These are phyloP conservation scores for Boletus edulis DNA, from an alignment of 768 basidiomycete genomes.

Conservation along the genomic window DNA sequence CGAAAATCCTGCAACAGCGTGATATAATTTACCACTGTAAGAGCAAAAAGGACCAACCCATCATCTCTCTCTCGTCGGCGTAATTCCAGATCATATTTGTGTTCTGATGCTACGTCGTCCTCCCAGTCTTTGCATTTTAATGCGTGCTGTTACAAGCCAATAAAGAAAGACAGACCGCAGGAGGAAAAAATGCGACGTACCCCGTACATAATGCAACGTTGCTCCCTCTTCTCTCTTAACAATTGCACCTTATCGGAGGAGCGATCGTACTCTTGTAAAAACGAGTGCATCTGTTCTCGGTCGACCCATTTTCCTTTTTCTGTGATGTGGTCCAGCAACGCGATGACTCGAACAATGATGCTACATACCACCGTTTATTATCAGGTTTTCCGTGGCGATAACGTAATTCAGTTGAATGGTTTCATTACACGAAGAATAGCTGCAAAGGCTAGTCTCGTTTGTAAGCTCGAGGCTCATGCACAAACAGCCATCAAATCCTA, in stretches of 20 bases:
- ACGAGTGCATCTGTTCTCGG: not conserved
- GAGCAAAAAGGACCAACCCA: not conserved
- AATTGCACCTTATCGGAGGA: not conserved
- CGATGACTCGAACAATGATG: not conserved
- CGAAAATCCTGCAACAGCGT: slow-evolving; percentile 5
- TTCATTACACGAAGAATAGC: not conserved
- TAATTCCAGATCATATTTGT: not conserved
- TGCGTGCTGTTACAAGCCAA: not conserved
- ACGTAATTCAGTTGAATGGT: not conserved
- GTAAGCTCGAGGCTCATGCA: not conserved
- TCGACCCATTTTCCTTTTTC: not conserved
- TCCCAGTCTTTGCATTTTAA: not conserved
- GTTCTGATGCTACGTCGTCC: not conserved
- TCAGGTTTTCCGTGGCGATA: not conserved
- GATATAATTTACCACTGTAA: not conserved
- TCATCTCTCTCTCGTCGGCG: not conserved
- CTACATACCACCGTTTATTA: not conserved
- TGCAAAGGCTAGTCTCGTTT: not conserved
- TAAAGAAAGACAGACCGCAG: not conserved
- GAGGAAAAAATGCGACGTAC: not conserved
- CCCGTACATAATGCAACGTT: fast-evolving
- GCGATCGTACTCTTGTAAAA: not conserved
- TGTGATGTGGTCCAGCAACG: not conserved
- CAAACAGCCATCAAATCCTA: not conserved
- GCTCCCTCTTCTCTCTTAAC: not conserved